Evolutionary conservation across 2,329 filamentous ascomycete species (phyloP).

Genomic region (Apiospora kogelbergensis): DNA sequence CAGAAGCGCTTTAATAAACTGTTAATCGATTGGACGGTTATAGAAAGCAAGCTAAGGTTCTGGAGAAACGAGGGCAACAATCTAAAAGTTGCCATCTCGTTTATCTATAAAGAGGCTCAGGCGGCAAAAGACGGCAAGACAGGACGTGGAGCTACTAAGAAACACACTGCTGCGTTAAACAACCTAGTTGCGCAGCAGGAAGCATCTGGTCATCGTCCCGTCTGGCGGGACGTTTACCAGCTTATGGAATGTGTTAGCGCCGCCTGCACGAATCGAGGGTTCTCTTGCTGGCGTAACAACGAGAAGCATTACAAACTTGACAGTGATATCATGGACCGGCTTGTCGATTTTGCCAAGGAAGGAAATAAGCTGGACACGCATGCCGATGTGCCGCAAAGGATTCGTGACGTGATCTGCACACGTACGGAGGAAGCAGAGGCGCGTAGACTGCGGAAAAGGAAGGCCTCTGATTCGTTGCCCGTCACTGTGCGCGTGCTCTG

Average conservation of each 20-base stretch:
- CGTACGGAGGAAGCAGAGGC: constrained; percentile 10
- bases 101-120: constrained; percentile 11
- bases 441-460: constrained; percentile 11
- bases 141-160: constrained; percentile 13
- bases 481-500: constrained; percentile 6
- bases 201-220: constrained; percentile 1
- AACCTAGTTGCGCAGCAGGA: constrained; percentile 11
- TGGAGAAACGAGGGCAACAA: background rate
- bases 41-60: constrained; percentile 1
- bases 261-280: constrained; percentile 7
- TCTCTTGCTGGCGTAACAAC: constrained; percentile 12
- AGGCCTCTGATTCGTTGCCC: constrained; percentile 5
- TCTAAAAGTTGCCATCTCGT: background rate
- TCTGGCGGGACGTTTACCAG: constrained; percentile 12
- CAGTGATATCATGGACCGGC: constrained; percentile 11
- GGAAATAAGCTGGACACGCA: constrained; percentile 3
- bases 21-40: background rate
- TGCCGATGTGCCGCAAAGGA: constrained; percentile 12
- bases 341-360: constrained; percentile 11
- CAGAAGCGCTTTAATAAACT: background rate
- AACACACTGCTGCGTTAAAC: constrained; percentile 8
- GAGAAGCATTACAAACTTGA: constrained; percentile 12
- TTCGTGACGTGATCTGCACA: constrained; percentile 11
- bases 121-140: constrained; percentile 5
- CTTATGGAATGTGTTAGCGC: constrained; percentile 9